Evolutionary conservation across 495 filamentous ascomycete species (phyloP).

Genomic region (Echria macrotheca): DNA sequence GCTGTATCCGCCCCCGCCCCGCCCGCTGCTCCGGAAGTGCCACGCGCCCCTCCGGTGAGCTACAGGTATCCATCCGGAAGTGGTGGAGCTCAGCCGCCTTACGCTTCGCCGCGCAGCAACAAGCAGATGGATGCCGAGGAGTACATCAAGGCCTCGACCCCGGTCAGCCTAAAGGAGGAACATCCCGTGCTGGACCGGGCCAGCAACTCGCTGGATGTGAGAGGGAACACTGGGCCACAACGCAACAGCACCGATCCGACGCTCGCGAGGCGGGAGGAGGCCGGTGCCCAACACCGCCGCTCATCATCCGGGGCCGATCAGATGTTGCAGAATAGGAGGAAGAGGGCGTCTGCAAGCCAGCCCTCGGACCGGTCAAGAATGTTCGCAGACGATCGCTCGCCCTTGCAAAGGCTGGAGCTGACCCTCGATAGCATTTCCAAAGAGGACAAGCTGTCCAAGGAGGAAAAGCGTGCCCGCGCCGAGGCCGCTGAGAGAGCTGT

Average conservation of each 20-base stretch:
- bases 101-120: slow-evolving; percentile 21
- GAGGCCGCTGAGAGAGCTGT: slow-evolving; percentile 61
- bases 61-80: slow-evolving; percentile 48
- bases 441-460: slow-evolving; percentile 59
- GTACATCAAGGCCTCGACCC: slow-evolving; percentile 30
- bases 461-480: slow-evolving; percentile 78
- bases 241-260: slow-evolving; percentile 20
- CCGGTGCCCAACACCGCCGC: slow-evolving; percentile 22
- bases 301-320: slow-evolving; percentile 28
- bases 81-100: slow-evolving; percentile 29
- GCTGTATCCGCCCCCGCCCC: slow-evolving; percentile 28
- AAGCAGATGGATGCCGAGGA: slow-evolving; percentile 39
- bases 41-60: slow-evolving; percentile 53
- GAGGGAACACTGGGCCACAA: slow-evolving; percentile 20
- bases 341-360: slow-evolving; percentile 16
- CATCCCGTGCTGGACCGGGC: slow-evolving; percentile 30
- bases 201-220: slow-evolving; percentile 25
- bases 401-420: slow-evolving; percentile 84
- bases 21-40: slow-evolving; percentile 55
- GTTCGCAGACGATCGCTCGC: slow-evolving; percentile 75
- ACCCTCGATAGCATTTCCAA: slow-evolving; percentile 62
- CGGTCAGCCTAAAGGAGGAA: slow-evolving; percentile 25
- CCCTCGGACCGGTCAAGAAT: slow-evolving; percentile 35
- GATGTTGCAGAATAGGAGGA: slow-evolving; percentile 20
- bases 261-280: slow-evolving; percentile 8